Evolutionary conservation across 108 stramenopile genomes (phyloP).

Genomic region (Nitzschia sp.): DNA sequence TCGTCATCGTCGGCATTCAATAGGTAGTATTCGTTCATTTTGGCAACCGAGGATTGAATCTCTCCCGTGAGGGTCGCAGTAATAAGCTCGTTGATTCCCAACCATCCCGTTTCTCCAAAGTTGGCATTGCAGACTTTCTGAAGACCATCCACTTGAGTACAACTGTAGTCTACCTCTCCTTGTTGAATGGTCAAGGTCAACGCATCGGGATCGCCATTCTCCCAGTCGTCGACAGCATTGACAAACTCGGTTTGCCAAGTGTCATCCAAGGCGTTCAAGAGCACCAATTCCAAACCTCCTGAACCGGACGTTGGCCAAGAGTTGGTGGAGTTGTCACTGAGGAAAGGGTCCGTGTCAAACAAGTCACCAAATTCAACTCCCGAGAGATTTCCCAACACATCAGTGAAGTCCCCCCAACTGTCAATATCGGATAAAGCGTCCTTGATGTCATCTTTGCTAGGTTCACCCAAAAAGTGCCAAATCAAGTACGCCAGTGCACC

Average conservation of each 20-base stretch:
- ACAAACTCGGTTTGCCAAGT: slow-evolving; percentile 60
- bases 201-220: slow-evolving; percentile 49
- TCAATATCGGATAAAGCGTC: slow-evolving; percentile 16
- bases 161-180: slow-evolving; percentile 40
- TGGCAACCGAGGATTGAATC: slow-evolving; percentile 58
- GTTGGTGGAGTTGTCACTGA: slow-evolving; percentile 61
- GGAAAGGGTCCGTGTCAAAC: slow-evolving; percentile 43
- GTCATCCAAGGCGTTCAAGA: slow-evolving; percentile 62
- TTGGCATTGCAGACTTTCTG: slow-evolving; percentile 76
- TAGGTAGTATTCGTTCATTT: slow-evolving; percentile 82
- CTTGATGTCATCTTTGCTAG: slow-evolving; percentile 17
- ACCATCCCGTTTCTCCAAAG: slow-evolving; percentile 73
- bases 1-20: slow-evolving; percentile 50
- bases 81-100: slow-evolving; percentile 69
- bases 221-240: slow-evolving; percentile 62
- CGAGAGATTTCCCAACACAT: slow-evolving; percentile 21
- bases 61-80: neutral
- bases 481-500: slow-evolving; percentile 30
- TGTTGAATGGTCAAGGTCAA: slow-evolving; percentile 38
- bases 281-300: slow-evolving; percentile 53
- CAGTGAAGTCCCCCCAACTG: slow-evolving; percentile 32
- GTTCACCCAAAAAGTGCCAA: slow-evolving; percentile 41
- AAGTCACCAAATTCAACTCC: slow-evolving; percentile 30
- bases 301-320: slow-evolving; percentile 43
- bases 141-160: slow-evolving; percentile 45